phyloP scores from a whole-genome alignment of 495 filamentous ascomycete species.

The Neurospora sp. region DNA sequence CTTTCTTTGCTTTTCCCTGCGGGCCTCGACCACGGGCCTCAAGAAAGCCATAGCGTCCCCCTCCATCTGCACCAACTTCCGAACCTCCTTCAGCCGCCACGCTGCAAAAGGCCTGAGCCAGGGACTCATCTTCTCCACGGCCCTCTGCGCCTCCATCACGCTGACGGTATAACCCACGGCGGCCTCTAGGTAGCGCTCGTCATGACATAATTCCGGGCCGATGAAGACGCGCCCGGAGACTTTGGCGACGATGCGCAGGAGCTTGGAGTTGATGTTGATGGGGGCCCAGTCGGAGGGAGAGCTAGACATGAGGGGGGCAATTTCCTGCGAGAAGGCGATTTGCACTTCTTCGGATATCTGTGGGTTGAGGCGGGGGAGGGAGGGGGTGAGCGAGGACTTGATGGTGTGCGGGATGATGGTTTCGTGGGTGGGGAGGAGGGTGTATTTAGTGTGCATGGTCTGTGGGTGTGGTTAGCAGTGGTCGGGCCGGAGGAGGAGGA shows the following conservation, averaged over 20 bases:
- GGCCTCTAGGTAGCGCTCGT: conserved; percentile 46
- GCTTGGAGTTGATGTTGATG: conserved; percentile 25
- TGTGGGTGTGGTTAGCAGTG: conserved; percentile 37
- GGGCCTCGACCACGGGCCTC: conserved; percentile 18
- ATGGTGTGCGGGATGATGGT: conserved; percentile 12
- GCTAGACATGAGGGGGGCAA: conserved; percentile 6
- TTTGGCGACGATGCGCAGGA: conserved; percentile 43
- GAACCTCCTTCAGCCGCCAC: conserved; percentile 22
- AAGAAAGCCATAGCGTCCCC: conserved; percentile 20
- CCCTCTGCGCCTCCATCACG: conserved; percentile 22
- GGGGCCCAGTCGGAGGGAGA: conserved; percentile 26
- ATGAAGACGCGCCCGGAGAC: conserved; percentile 51
- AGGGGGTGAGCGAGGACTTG: conserved; percentile 19
- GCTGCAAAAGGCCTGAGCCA: conserved; percentile 25
- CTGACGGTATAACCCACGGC: conserved; percentile 50
- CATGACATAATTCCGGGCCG: conserved; percentile 41
- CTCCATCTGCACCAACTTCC: conserved; percentile 16
- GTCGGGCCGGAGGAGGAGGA: background rate
- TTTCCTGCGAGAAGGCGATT: conserved; percentile 11
- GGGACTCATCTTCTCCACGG: conserved; percentile 18
- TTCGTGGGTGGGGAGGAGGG: conserved; percentile 7
- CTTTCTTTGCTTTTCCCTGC: conserved; percentile 6
- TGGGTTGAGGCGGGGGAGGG: conserved; percentile 16
- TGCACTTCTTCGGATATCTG: conserved; percentile 18
- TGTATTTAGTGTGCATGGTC: conserved; percentile 20